These are phyloP conservation scores for Daldinia eschscholtzii DNA, from an alignment of 2,329 filamentous ascomycete species.

Conservation along the genomic window DNA sequence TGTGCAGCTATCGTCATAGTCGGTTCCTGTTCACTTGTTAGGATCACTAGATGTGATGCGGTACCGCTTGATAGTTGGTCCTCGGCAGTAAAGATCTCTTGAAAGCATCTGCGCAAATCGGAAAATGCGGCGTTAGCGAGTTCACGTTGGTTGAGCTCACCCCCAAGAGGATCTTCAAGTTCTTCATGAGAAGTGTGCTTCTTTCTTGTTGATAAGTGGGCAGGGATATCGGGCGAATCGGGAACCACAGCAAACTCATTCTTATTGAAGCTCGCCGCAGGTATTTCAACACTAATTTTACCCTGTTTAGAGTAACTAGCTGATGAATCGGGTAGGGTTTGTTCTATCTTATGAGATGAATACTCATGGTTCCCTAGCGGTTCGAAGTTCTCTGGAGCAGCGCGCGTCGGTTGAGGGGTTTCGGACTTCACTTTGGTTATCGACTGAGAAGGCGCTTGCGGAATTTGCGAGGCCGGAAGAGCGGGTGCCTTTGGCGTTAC, in stretches of 20 bases:
- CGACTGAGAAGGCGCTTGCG: constrained; percentile 36
- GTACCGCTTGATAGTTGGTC: constrained; percentile 71
- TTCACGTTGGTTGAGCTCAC: constrained; percentile 82
- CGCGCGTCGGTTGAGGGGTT: constrained; percentile 24
- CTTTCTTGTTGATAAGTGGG: constrained; percentile 65
- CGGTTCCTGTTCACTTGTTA: constrained; percentile 70
- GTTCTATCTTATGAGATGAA: constrained; percentile 14
- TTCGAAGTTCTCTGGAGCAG: constrained; percentile 28
- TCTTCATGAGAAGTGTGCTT: constrained; percentile 64
- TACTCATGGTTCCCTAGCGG: constrained; percentile 23
- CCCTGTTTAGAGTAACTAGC: constrained; percentile 42
- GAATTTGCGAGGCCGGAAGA: constrained; percentile 33
- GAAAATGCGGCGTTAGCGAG: constrained; percentile 81
- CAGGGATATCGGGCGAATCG: constrained; percentile 61
- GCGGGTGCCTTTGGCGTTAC: constrained; percentile 44
- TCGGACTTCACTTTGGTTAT: constrained; percentile 29
- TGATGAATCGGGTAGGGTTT: constrained; percentile 25
- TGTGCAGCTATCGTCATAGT: constrained; percentile 77
- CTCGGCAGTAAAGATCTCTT: constrained; percentile 82
- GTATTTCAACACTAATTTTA: constrained; percentile 64
- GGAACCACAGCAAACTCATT: constrained; percentile 66
- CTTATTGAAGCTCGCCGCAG: constrained; percentile 59
- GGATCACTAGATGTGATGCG: constrained; percentile 66
- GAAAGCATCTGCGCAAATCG: constrained; percentile 76
- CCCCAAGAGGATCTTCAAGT: constrained; percentile 68